These are phyloP conservation scores for Oryza brachyantha DNA, from an alignment of 176 grass and related monocot species.

Conservation along the genomic window DNA sequence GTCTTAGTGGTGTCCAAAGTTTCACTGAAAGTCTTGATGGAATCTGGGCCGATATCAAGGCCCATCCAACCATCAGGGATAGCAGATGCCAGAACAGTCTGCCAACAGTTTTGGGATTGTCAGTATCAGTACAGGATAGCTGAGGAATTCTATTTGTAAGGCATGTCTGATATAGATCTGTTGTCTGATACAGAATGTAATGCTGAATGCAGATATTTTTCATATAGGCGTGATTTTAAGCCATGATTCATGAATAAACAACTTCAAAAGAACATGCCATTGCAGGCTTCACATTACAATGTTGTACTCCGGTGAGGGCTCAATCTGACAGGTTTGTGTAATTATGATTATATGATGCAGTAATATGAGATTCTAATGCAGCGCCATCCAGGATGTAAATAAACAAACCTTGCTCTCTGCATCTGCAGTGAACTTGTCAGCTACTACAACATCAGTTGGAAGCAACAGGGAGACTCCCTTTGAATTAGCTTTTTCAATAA, in stretches of 20 bases:
- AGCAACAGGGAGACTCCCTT: slow-evolving; percentile 72
- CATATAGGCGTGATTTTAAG: background rate
- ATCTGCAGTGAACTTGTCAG: slow-evolving; percentile 75
- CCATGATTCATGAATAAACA: background rate
- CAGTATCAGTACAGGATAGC: background rate
- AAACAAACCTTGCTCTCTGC: slow-evolving; percentile 75
- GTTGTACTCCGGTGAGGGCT: background rate
- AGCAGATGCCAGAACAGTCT: slow-evolving; percentile 63
- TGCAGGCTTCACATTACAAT: background rate
- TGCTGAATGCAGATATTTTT: background rate
- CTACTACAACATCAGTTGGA: slow-evolving; percentile 71
- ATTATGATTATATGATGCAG: background rate
- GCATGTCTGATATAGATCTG: background rate
- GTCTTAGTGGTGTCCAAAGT: slow-evolving; percentile 57
- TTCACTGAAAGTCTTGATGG: slow-evolving; percentile 56
- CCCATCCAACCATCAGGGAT: slow-evolving; percentile 89
- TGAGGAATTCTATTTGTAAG: background rate
- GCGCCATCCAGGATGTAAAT: background rate
- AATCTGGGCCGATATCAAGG: slow-evolving; percentile 69
- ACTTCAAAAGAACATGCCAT: background rate
- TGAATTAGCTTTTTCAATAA: slow-evolving; percentile 62
- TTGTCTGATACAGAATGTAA: background rate
- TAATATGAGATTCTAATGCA: background rate
- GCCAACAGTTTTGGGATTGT: slow-evolving; percentile 3
- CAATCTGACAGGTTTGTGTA: background rate